These are phyloP conservation scores for Colletotrichum cuscutae DNA, from an alignment of 2,329 filamentous ascomycete genomes.

Conservation along the genomic window DNA sequence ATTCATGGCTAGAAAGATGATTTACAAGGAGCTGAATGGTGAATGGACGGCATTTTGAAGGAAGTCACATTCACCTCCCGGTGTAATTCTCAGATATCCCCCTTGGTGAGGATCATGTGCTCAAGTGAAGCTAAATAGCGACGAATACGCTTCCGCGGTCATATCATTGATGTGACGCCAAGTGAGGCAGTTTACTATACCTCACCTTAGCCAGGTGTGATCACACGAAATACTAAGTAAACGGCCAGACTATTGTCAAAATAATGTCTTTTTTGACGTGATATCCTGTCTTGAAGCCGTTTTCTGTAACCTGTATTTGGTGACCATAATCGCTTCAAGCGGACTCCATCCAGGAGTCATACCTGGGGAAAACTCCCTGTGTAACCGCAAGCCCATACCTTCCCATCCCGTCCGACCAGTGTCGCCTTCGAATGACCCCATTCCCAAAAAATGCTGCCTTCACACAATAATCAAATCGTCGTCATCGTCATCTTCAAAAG, in stretches of 20 bases:
- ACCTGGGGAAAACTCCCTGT: not conserved
- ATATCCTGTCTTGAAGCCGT: not conserved
- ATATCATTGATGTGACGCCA: not conserved
- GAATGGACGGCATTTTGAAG: not conserved
- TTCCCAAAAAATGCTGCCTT: conserved; percentile 10
- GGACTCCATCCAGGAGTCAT: conserved; percentile 21
- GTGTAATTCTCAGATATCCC: not conserved
- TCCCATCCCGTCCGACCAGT: not conserved
- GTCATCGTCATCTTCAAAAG: conserved; percentile 54
- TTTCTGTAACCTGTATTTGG: conserved; percentile 2
- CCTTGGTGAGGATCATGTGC: not conserved
- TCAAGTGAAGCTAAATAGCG: not conserved
- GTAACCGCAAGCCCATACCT: conserved; percentile 3
- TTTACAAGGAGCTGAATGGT: not conserved
- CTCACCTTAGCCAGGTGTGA: not conserved
- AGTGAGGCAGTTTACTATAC: not conserved
- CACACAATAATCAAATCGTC: conserved; percentile 58
- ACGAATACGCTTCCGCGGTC: not conserved
- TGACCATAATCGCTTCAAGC: conserved; percentile 5
- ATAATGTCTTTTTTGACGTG: not conserved
- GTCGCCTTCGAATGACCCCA: not conserved
- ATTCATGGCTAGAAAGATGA: not conserved
- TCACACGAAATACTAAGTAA: not conserved
- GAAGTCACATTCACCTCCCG: not conserved
- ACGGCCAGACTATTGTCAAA: not conserved